Evolutionary conservation across 2,329 filamentous ascomycete species (phyloP).

Genomic region (Laburnicola sp.): DNA sequence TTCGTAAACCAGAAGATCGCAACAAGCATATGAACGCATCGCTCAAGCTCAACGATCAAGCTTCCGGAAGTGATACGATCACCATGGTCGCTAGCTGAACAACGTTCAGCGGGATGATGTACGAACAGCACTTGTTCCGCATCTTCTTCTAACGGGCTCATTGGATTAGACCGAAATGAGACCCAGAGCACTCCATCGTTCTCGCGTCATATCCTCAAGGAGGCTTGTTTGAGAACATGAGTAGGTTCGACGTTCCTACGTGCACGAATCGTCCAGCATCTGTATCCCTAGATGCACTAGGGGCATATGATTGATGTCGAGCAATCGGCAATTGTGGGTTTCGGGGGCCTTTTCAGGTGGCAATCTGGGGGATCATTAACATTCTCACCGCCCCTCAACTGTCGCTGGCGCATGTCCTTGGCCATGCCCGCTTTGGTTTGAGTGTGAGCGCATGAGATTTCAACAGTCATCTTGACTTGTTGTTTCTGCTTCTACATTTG

Average conservation of each 20-base stretch:
- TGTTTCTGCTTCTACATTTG: slow-evolving; percentile 44
- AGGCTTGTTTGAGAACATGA: slow-evolving; percentile 5
- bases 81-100: not conserved
- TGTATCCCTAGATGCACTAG: not conserved
- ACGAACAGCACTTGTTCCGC: not conserved
- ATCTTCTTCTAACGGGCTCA: not conserved
- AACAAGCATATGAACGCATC: not conserved
- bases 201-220: slow-evolving; percentile 4
- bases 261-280: slow-evolving; percentile 12
- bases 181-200: slow-evolving; percentile 12
- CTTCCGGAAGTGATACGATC: not conserved
- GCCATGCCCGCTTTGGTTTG: not conserved
- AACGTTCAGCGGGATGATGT: not conserved
- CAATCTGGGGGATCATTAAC: slow-evolving; percentile 1
- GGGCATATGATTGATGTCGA: slow-evolving; percentile 7
- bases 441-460: not conserved
- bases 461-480: slow-evolving; percentile 1
- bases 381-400: not conserved
- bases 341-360: slow-evolving; percentile 2
- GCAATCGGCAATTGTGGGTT: slow-evolving; percentile 5
- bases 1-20: not conserved
- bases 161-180: not conserved
- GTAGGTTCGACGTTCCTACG: slow-evolving; percentile 21
- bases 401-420: not conserved
- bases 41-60: not conserved